Conservation (phyloP, 495 filamentous ascomycete genomes). For the Daldinia grandis region DNA sequence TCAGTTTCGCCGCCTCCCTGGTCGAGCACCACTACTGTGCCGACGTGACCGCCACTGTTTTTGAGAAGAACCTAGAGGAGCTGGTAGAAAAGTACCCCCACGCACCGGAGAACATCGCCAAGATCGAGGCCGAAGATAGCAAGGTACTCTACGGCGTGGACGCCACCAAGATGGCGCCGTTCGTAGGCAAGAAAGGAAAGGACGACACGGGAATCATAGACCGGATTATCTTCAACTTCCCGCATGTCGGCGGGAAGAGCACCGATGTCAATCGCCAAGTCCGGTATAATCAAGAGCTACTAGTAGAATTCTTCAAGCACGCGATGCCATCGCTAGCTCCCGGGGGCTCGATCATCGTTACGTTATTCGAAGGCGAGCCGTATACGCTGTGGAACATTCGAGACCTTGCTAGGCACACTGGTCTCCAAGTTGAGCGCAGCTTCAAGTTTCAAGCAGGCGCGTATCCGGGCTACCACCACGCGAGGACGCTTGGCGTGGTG, state of each 20-base stretch:
- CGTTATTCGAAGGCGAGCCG: constrained; percentile 89
- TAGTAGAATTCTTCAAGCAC: constrained; percentile 81
- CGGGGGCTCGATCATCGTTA: constrained; percentile 79
- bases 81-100: constrained; percentile 81
- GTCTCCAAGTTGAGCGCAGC: constrained; percentile 76
- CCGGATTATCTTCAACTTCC: constrained; percentile 92
- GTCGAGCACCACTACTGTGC: constrained; percentile 74
- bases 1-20: constrained; percentile 85
- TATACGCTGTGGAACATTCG: constrained; percentile 95
- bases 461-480: constrained; percentile 90
- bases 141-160: constrained; percentile 75
- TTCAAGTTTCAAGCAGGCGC: constrained; percentile 76
- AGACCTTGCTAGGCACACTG: constrained; percentile 81
- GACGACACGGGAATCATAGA: constrained; percentile 66
- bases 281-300: constrained; percentile 86
- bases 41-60: constrained; percentile 65
- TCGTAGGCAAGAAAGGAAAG: constrained; percentile 47
- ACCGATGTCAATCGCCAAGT: constrained; percentile 96
- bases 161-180: constrained; percentile 71
- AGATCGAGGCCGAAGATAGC: constrained; percentile 58
- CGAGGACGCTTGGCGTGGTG: constrained; percentile 83
- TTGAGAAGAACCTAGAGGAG: constrained; percentile 54
- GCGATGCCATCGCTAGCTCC: constrained; percentile 53
- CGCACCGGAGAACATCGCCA: constrained; percentile 65
- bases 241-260: constrained; percentile 88